Conservation (phyloP, 2,329 filamentous ascomycete species). For the Xylaria sp. region DNA sequence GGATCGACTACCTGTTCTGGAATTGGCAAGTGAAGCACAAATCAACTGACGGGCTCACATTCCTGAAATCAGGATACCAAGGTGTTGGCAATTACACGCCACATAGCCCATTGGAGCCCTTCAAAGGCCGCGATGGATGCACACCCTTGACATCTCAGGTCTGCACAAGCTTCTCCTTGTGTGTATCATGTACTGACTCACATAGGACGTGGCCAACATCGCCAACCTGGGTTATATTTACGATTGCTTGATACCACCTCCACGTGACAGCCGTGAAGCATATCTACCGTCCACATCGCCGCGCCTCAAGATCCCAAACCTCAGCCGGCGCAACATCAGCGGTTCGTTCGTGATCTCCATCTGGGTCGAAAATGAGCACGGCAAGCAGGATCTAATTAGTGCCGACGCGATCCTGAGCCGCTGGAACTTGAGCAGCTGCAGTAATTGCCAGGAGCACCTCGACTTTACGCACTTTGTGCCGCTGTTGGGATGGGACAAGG, state of each 20-base stretch:
- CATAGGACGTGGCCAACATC: slow-evolving; percentile 21
- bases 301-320: slow-evolving; percentile 20
- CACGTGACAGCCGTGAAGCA: neutral
- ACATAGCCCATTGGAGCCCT: slow-evolving; percentile 22
- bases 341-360: slow-evolving; percentile 17
- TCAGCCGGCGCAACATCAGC: slow-evolving; percentile 20
- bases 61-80: slow-evolving; percentile 7
- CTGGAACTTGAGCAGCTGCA: slow-evolving; percentile 17
- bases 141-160: slow-evolving; percentile 19
- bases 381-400: slow-evolving; percentile 5
- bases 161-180: neutral
- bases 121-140: slow-evolving; percentile 3
- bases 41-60: neutral
- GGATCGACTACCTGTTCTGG: slow-evolving; percentile 27
- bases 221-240: slow-evolving; percentile 22
- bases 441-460: slow-evolving; percentile 21
- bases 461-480: slow-evolving; percentile 21
- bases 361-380: slow-evolving; percentile 8
- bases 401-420: slow-evolving; percentile 24
- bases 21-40: slow-evolving; percentile 24
- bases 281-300: neutral
- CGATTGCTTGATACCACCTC: neutral
- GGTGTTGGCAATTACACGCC: slow-evolving; percentile 23
- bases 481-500: slow-evolving; percentile 16
- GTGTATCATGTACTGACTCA: neutral